phyloP scores from a whole-genome alignment of 106 monocot genomes.

The Posidonia australis region DNA sequence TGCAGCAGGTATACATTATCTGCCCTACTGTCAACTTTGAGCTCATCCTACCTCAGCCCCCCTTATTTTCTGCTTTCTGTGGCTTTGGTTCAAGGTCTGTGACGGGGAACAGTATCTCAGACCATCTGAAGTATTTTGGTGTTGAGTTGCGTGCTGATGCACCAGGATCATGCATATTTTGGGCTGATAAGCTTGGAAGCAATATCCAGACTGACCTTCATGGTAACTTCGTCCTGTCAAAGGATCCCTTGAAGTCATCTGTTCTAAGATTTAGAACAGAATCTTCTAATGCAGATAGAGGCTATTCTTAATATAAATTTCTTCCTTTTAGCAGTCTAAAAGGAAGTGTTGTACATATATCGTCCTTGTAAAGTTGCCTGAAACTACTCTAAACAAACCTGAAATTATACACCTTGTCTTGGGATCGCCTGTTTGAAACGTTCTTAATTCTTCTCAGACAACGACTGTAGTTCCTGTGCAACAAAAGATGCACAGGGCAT shows the following conservation, averaged over 20 bases:
- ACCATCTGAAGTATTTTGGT: constrained; percentile 64
- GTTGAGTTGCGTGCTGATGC: constrained; percentile 46
- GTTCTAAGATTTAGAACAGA: background rate
- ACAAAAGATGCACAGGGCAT: no score
- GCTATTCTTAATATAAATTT: constrained; percentile 1
- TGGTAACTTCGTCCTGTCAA: constrained; percentile 53
- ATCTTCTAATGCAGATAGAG: background rate
- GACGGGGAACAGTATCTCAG: constrained; percentile 60
- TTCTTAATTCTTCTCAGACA: no score
- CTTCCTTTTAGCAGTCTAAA: background rate
- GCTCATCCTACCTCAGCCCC: background rate
- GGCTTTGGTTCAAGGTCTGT: constrained; percentile 45
- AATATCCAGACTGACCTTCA: constrained; percentile 23
- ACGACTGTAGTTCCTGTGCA: no score
- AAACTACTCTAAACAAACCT: no score
- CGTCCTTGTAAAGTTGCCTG: no score
- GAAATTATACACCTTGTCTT: no score
- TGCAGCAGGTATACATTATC: constrained; percentile 64
- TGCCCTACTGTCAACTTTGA: background rate
- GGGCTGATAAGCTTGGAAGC: background rate
- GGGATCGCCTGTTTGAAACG: no score
- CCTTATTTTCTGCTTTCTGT: background rate
- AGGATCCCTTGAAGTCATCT: constrained; percentile 10
- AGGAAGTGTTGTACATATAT: no score
- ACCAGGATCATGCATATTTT: constrained; percentile 42